Evolutionary conservation across 768 basidiomycete species (phyloP), one percentile per base, ranked within the genome.

Genomic region (Rhizopogon vesiculosus): DNA sequence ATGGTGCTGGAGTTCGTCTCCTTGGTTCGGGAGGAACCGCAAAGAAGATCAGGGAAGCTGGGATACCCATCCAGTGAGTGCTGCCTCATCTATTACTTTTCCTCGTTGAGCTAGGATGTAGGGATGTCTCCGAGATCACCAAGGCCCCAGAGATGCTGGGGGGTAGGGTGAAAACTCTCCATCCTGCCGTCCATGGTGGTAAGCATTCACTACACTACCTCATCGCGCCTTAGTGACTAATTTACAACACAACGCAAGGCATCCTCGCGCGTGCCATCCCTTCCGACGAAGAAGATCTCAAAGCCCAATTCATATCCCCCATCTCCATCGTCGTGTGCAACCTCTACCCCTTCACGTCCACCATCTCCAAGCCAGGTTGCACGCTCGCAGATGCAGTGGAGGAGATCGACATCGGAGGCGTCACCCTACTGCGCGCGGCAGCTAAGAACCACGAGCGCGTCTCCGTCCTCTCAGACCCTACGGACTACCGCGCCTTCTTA

Each of bases 111-210:
- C 46, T 29, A 25, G 38, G 16, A 16, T 16, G 6, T 62, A 99
- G 97, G 60, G 97, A 99, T 81, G 94, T 99, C 53, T 91, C 96
- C 5, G 89, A 92, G 67, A 89, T 98, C 72, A 98, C 97, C 48
- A 96, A 95, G 65, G 94, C 94, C 0, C 96, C 97, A 5, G 97
- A 99, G 72, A 98, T 99, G 95, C 82, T 99, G 3, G 96, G 97
- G 52, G 97, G 97, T 25, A 80, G 97, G 62, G 97, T 98, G 55
- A 98, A 99, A 77, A 99, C 97, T 2, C 84, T 99, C 9, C 97
- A 99, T 66, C 97, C 97, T 45, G 94, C 90, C 12, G 93, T 99
- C 18, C 97, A 99, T 64, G 97, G 97, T 69, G 97, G 95, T 94
- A 63, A 42, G 74, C 66, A 19, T 44, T 53, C 51, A 42, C 40